Conservation (phyloP, 108 stramenopile species). For the Poteriospumella lacustris region DNA sequence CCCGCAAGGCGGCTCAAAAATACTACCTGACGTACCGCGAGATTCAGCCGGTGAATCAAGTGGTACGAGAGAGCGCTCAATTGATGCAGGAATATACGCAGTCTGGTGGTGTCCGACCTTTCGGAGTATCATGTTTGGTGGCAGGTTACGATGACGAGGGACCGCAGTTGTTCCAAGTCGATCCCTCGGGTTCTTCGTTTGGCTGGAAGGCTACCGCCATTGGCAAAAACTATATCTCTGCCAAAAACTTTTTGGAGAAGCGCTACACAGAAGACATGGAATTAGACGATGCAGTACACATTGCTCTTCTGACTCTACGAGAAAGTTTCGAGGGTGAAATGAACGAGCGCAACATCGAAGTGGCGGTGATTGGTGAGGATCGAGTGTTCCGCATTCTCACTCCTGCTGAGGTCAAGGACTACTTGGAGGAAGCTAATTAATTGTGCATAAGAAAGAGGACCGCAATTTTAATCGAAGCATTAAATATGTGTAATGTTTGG, state of each 20-base stretch:
- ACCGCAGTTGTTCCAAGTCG: slow-evolving; percentile 87
- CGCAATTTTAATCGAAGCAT: too few relatives aligned
- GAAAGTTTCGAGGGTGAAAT: slow-evolving; percentile 99
- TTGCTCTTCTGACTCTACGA: slow-evolving; percentile 88
- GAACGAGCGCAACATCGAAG: slow-evolving; percentile 94
- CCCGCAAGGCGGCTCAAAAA: slow-evolving; percentile 84
- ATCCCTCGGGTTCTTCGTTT: slow-evolving; percentile 95
- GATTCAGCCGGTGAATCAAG: slow-evolving; percentile 78
- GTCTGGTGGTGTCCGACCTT: slow-evolving; percentile 93
- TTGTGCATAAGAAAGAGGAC: too few relatives aligned
- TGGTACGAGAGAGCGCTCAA: slow-evolving; percentile 81
- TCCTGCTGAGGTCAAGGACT: slow-evolving; percentile 97
- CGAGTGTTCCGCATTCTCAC: slow-evolving; percentile 86
- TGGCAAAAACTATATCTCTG: slow-evolving; percentile 94
- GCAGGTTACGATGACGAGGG: slow-evolving; percentile 87
- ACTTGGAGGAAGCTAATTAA: slow-evolving; percentile 81
- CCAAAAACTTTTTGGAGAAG: slow-evolving; percentile 96
- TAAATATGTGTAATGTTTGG: too few relatives aligned
- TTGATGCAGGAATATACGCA: slow-evolving; percentile 95
- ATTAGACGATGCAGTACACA: slow-evolving; percentile 98
- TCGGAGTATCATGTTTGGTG: slow-evolving; percentile 86
- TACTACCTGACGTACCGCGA: slow-evolving; percentile 80
- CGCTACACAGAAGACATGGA: slow-evolving; percentile 88
- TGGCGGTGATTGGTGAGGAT: slow-evolving; percentile 78
- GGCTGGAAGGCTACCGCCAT: slow-evolving; percentile 99